Conservation (phyloP, 306 rosid genomes). For the Ceratonia siliqua region DNA sequence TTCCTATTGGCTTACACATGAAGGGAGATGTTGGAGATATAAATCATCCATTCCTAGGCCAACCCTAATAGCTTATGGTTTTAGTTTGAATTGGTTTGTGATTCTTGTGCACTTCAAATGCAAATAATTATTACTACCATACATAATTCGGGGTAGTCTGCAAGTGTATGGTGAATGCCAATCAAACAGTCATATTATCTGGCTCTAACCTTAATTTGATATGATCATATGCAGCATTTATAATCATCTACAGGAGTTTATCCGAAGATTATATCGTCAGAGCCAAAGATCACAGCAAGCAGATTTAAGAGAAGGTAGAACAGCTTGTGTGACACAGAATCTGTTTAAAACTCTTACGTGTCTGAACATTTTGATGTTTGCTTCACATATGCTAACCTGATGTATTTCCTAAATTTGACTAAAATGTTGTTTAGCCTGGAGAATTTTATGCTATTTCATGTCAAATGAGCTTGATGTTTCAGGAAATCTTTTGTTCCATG, state of each 20-base stretch:
- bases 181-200: not conserved
- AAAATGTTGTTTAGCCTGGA: conserved; percentile 17
- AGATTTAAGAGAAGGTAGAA: conserved; percentile 39
- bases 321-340: conserved; percentile 16
- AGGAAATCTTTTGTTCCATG: not conserved
- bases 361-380: conserved; percentile 3
- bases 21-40: no score
- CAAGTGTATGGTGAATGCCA: not conserved
- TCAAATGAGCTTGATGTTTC: not conserved
- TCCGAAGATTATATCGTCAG: conserved; percentile 51
- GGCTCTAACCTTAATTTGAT: conserved; percentile 34
- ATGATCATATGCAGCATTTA: conserved; percentile 71
- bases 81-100: not conserved
- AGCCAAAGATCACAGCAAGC: conserved; percentile 45
- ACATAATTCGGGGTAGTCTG: not conserved
- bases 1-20: no score
- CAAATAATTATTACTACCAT: conserved; percentile 13
- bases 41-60: not conserved
- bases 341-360: conserved; percentile 42
- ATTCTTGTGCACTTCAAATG: conserved; percentile 15
- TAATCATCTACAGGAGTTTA: conserved; percentile 71
- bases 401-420: not conserved
- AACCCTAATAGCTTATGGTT: not conserved
- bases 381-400: not conserved
- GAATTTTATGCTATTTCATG: not conserved